A percentile compares a stretch with the other conserved stretches of the same genome.
Conservation (phyloP, 352 stramenopile genomes). For the Globisporangium viniferum region DNA sequence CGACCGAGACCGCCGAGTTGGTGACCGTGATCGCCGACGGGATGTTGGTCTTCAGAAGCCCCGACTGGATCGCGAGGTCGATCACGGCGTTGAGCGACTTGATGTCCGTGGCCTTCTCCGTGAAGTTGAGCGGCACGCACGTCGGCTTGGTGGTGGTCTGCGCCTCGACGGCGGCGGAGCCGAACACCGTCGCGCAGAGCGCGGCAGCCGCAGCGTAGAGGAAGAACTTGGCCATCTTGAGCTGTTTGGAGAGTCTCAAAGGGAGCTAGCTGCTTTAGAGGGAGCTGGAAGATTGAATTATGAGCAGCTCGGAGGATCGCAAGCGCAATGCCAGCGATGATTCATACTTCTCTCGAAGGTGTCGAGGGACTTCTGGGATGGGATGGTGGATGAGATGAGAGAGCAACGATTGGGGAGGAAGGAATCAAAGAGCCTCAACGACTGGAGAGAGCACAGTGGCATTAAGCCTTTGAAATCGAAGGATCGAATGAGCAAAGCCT, state of each 20-base stretch:
- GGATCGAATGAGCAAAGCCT: neutral
- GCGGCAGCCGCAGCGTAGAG: constrained; percentile 21
- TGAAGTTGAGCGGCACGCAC: constrained; percentile 42
- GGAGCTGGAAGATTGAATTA: constrained; percentile 24
- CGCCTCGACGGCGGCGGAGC: neutral
- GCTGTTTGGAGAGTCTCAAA: neutral
- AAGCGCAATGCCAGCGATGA: neutral
- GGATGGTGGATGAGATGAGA: neutral
- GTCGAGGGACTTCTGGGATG: neutral
- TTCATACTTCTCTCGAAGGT: neutral
- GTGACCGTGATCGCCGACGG: constrained; percentile 24
- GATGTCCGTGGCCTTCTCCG: constrained; percentile 39
- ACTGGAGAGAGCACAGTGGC: neutral
- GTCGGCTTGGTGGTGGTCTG: constrained; percentile 23
- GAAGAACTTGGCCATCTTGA: constrained; percentile 43
- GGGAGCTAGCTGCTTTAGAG: constrained; percentile 4
- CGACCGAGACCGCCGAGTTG: constrained; percentile 22
- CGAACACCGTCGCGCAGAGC: constrained; percentile 14
- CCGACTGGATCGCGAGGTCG: constrained; percentile 26
- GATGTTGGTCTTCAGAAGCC: constrained; percentile 24
- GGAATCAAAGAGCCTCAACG: neutral
- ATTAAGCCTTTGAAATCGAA: neutral
- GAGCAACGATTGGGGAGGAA: neutral
- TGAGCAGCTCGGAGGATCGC: neutral
- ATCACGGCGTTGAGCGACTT: constrained; percentile 46